These are phyloP conservation scores for Dissophora ornata DNA, from an alignment of 192 early-diverging fungal genomes.

Conservation along the genomic window DNA sequence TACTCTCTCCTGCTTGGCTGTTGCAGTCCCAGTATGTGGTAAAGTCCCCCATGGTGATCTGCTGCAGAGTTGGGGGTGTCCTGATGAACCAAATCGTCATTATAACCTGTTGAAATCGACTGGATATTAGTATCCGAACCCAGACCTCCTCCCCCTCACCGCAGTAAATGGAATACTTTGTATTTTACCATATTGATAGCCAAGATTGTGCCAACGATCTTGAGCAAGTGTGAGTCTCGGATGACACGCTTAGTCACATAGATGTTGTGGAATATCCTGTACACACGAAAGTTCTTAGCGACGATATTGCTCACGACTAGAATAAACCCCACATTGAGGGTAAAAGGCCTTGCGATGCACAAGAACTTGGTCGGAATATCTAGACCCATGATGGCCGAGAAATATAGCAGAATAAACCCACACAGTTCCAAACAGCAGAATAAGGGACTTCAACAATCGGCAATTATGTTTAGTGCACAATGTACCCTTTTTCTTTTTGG, in stretches of 20 bases:
- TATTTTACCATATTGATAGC: constrained; percentile 50
- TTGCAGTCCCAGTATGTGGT: constrained; percentile 59
- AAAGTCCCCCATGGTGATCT: constrained; percentile 41
- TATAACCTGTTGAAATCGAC: too few relatives aligned
- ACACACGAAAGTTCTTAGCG: constrained; percentile 65
- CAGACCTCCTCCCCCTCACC: too few relatives aligned
- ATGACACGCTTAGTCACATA: constrained; percentile 63
- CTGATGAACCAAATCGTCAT: constrained; percentile 49
- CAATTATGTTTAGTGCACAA: too few relatives aligned
- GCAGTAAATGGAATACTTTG: too few relatives aligned
- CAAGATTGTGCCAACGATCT: constrained; percentile 54
- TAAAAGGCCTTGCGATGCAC: constrained; percentile 54
- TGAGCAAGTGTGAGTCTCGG: constrained; percentile 57
- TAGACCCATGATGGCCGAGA: constrained; percentile 50
- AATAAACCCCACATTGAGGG: constrained; percentile 57
- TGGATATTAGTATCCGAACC: too few relatives aligned
- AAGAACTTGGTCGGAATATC: constrained; percentile 50
- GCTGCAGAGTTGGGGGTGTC: constrained; percentile 37
- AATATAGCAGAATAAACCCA: constrained; percentile 60
- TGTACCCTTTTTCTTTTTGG: too few relatives aligned
- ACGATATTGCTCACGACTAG: constrained; percentile 61
- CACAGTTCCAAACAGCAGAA: constrained; percentile 64
- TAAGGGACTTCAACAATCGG: too few relatives aligned
- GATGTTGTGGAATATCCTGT: constrained; percentile 66
- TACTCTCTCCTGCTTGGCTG: constrained; percentile 15